Base-by-base conservation (phyloP, 2,329 filamentous ascomycete genomes). In the Alternaria sp. region DNA sequence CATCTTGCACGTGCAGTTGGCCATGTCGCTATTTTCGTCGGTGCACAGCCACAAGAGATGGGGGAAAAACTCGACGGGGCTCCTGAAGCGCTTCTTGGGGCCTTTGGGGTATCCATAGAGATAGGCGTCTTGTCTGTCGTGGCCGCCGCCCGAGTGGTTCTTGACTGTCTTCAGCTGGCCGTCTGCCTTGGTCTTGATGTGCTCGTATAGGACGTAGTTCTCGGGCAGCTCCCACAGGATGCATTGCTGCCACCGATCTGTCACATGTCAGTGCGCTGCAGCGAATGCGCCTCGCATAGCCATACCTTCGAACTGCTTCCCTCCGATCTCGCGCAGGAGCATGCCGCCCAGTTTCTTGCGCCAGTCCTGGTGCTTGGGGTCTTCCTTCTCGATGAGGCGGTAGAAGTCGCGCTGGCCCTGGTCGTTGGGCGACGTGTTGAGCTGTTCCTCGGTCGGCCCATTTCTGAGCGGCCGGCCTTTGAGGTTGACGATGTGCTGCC, bases 71-170 rank as follows among this genome's bases (percentile, higher is more conserved):
- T 89, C 87, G 55, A 82, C 83, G 0, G 87, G 86, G 69, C 86
- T 88, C 58, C 87, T 78, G 72, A 84, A 89, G 52, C 86, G 82
- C 76, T 88, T 88, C 73, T 83, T 85, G 17, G 84, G 81, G 15
- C 86, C 87, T 49, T 82, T 78, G 3, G 86, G 87, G 70, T 89
- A 86, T 19, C 87, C 87, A 72, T 88, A 89, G 6, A 89, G 80
- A 67, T 88, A 89, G 30, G 85, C 85, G 71, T 89, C 87, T 68
- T 87, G 85, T 58, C 86, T 79, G 70, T 87, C 85, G 64, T 84
- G 85, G 11, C 81, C 83, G 32, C 83, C 85, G 36, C 80, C 82
- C 7, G 81, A 83, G 72, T 84, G 81, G 55, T 81, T 84, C 75
- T 84, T 82, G 73, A 81, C 78, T 67, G 82, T 81, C 65, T 85